Evolutionary conservation across 2,329 filamentous ascomycete genomes (phyloP).

Genomic region (Tricladium varicosporioides): DNA sequence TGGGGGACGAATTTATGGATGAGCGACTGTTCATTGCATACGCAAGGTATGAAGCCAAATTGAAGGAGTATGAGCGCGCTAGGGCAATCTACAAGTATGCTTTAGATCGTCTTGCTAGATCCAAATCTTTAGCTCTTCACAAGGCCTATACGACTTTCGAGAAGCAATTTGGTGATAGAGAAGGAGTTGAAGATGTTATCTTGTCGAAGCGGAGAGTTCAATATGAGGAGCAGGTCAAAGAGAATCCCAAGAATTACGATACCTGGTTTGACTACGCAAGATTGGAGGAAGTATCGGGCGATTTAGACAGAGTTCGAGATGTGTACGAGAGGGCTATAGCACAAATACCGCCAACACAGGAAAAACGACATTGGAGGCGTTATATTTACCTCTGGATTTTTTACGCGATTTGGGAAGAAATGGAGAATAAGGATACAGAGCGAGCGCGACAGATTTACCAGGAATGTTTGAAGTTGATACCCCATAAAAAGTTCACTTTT

Average conservation of each 20-base stretch:
- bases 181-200: slow-evolving; percentile 93
- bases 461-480: slow-evolving; percentile 82
- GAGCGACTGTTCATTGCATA: slow-evolving; percentile 95
- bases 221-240: slow-evolving; percentile 91
- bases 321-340: slow-evolving; percentile 95
- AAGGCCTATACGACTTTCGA: slow-evolving; percentile 97
- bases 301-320: slow-evolving; percentile 81
- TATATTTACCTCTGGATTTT: slow-evolving; percentile 99
- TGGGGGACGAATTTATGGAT: slow-evolving; percentile 94
- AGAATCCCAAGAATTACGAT: slow-evolving; percentile 96
- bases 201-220: slow-evolving; percentile 89
- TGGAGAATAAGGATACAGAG: slow-evolving; percentile 73
- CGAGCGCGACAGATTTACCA: slow-evolving; percentile 88
- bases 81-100: slow-evolving; percentile 97
- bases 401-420: slow-evolving; percentile 94
- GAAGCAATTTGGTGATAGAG: slow-evolving; percentile 92
- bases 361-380: slow-evolving; percentile 94
- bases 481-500: slow-evolving; percentile 96
- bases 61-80: slow-evolving; percentile 93
- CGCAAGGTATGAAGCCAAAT: slow-evolving; percentile 88
- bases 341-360: slow-evolving; percentile 89
- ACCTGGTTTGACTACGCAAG: slow-evolving; percentile 94
- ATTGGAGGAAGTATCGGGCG: slow-evolving; percentile 81
- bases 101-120: slow-evolving; percentile 84
- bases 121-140: slow-evolving; percentile 80